Evolutionary conservation across 1,139 yeast genomes (phyloP), one percentile per base, ranked within the genome.

Genomic region (Diutina rugosa): DNA sequence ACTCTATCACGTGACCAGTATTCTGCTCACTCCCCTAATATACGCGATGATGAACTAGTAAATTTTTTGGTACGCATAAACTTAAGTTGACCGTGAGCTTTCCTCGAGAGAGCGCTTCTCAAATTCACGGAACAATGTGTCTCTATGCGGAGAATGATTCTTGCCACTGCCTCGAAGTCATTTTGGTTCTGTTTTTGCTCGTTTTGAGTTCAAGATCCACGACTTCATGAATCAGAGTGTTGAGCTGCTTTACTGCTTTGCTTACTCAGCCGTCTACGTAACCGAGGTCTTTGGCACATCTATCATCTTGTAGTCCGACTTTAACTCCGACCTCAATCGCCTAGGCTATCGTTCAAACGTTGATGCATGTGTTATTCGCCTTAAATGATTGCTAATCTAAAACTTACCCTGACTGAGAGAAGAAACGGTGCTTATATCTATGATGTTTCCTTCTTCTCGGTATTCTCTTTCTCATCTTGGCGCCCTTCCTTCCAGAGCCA

Each of bases 401-500:
- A 21, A 21, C 26, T 3, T 2, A 21, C 26, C 26, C 26, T 21
- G 4, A 21, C 26, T 21, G 26, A 21, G 26, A 21, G 26, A 21
- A 21, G 26, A 21, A 21, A 21, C 4, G 26, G 26, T 21, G 26
- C 26, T 21, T 21, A 21, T 21, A 2, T 21, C 14, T 35, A 8
- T 12, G 12, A 35, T 9, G 14, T 2, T 35, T 8, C n/a, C 16
- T 10, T 35, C n/a, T 35, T 12, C 2, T 35, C 41, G 14, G 41
- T 9, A 5, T 35, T 35, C 5, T 14, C 2, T n/a, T 35, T 35
- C 6, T n/a, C 41, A 35, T 35, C 14, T 4, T 35, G 41, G 12
- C 88, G 88, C n/a, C 88, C 90, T 64, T 84, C 80, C 63, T 79
- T 84, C 93, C 96, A 90, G 56, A 91, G 73, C 97, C 98, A 93